These are phyloP conservation scores for Clitoria ternatea DNA, from an alignment of 306 rosid species.

Conservation along the genomic window DNA sequence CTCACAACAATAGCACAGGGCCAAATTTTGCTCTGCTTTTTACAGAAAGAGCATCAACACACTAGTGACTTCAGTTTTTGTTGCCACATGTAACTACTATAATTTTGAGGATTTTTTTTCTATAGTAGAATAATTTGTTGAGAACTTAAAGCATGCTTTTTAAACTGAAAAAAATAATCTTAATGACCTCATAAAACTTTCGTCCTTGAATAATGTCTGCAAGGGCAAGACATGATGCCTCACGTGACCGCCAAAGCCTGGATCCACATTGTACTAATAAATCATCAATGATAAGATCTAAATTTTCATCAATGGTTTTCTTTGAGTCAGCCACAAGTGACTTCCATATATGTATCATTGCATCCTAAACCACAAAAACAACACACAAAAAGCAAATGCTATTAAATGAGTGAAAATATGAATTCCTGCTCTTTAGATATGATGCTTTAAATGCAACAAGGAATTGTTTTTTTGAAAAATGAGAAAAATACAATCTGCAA, in stretches of 20 bases:
- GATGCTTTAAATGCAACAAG: not conserved
- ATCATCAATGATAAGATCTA: slow-evolving; percentile 78
- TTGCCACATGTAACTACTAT: not conserved
- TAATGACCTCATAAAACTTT: slow-evolving; percentile 70
- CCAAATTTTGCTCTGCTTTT: not conserved
- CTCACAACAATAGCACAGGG: not conserved
- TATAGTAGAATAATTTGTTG: not conserved
- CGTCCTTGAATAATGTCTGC: slow-evolving; percentile 92
- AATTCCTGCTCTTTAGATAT: slow-evolving; percentile 5
- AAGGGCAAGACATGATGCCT: slow-evolving; percentile 90
- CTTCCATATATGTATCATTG: slow-evolving; percentile 98
- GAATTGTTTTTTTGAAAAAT: not conserved
- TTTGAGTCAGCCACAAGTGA: slow-evolving; percentile 89
- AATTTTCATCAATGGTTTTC: slow-evolving; percentile 86
- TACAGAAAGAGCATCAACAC: not conserved
- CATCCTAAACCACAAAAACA: slow-evolving; percentile 60
- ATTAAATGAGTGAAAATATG: slow-evolving; percentile 7
- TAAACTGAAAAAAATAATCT: slow-evolving; percentile 9
- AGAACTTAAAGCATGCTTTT: slow-evolving; percentile 1
- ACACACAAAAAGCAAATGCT: slow-evolving; percentile 11
- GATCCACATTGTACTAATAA: slow-evolving; percentile 83
- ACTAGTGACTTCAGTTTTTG: not conserved
- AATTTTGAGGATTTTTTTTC: not conserved
- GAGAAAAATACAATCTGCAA: slow-evolving; percentile 3
- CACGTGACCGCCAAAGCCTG: slow-evolving; percentile 97